Percentiles rank a stretch among this genome's conserved stretches.
Evolutionary conservation across 257 asterid species (phyloP).

Genomic region (Mentha longifolia): DNA sequence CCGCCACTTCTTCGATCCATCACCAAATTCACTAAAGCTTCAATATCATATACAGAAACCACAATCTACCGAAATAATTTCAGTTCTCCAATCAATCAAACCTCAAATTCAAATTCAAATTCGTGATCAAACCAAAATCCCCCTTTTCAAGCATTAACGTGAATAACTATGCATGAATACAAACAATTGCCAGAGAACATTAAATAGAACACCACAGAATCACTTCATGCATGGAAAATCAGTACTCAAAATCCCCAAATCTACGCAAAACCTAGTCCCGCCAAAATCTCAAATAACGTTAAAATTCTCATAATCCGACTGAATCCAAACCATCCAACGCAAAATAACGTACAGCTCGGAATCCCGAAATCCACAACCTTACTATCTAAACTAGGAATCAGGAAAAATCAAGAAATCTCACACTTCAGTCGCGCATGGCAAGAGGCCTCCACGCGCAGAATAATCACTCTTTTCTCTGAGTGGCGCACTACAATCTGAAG

Average conservation of each 20-base stretch:
- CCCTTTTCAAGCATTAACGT: background rate
- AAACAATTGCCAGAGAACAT: background rate
- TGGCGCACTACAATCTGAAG: background rate
- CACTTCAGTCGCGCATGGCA: constrained; percentile 7
- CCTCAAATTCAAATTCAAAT: background rate
- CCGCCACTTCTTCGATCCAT: constrained; percentile 32
- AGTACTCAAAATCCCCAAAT: constrained; percentile 22
- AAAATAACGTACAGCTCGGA: constrained; percentile 22
- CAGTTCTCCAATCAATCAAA: constrained; percentile 12
- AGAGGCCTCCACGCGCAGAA: constrained; percentile 11
- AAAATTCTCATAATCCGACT: constrained; percentile 10
- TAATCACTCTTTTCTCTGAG: constrained; percentile 19
- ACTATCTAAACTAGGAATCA: constrained; percentile 11
- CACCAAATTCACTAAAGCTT: constrained; percentile 17
- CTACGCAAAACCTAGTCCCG: constrained; percentile 30
- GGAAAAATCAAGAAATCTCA: constrained; percentile 22
- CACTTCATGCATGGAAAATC: constrained; percentile 28
- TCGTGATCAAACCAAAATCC: background rate
- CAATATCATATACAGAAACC: constrained; percentile 34
- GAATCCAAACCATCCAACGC: constrained; percentile 33
- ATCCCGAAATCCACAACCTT: constrained; percentile 19
- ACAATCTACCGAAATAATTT: constrained; percentile 5
- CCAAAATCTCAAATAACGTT: constrained; percentile 19
- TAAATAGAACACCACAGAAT: background rate
- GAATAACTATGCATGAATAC: constrained; percentile 12